These are phyloP conservation scores for Cryptococcus sp. DNA, from an alignment of 1,284 basidiomycete species.

Conservation along the genomic window DNA sequence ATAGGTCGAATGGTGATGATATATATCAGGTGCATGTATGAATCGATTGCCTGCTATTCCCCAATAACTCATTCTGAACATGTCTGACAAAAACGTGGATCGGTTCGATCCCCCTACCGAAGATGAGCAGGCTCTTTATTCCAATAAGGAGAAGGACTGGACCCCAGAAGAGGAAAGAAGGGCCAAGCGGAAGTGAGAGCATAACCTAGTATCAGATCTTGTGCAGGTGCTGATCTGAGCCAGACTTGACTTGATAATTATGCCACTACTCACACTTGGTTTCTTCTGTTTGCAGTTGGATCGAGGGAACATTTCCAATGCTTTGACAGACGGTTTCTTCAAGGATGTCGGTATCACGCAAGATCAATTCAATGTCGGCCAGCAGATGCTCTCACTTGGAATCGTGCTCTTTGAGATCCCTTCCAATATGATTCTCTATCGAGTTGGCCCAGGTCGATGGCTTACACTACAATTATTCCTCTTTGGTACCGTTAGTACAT, in stretches of 20 bases:
- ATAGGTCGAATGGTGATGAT: no score
- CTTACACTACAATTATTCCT: slow-evolving; percentile 25
- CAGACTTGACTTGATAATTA: not conserved
- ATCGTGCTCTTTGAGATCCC: slow-evolving; percentile 37
- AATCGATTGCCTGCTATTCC: no score
- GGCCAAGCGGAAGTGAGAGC: not conserved
- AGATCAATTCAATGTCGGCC: slow-evolving; percentile 23
- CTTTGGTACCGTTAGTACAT: slow-evolving; percentile 29
- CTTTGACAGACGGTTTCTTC: slow-evolving; percentile 28
- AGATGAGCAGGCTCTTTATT: not conserved
- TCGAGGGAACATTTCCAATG: slow-evolving; percentile 1
- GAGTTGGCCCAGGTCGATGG: slow-evolving; percentile 22
- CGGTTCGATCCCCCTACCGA: not conserved
- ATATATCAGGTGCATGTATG: no score
- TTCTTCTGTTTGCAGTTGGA: not conserved
- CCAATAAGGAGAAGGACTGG: not conserved
- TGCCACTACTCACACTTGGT: not conserved
- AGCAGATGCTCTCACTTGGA: slow-evolving; percentile 31
- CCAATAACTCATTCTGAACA: no score
- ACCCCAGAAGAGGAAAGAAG: not conserved
- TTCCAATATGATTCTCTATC: slow-evolving; percentile 23
- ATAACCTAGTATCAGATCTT: no score
- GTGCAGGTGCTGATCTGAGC: not conserved
- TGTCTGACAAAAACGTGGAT: not conserved
- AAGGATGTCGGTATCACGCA: slow-evolving; percentile 31